Conservation (phyloP, 805 yeast species). For the Metschnikowia aberdeeniae region DNA sequence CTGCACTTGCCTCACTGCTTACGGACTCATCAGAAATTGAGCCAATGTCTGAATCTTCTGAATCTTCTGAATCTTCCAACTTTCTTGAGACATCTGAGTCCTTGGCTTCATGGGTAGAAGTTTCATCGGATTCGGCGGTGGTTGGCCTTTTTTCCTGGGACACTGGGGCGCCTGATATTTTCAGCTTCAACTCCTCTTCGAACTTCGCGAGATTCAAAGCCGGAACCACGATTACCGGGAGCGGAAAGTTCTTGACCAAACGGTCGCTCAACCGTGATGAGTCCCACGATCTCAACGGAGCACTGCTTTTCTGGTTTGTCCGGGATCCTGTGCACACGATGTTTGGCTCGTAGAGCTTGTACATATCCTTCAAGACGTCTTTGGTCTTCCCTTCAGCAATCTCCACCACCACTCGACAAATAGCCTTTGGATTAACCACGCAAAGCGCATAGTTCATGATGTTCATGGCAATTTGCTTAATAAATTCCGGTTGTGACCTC, state of each 20-base stretch:
- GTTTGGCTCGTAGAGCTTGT: constrained; percentile 58
- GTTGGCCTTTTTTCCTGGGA: background rate
- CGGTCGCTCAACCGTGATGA: constrained; percentile 62
- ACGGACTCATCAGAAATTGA: constrained; percentile 15
- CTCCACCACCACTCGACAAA: constrained; percentile 55
- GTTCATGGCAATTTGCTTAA: constrained; percentile 42
- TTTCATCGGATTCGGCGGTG: background rate
- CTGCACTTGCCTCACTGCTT: constrained; percentile 18
- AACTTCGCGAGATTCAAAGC: constrained; percentile 53
- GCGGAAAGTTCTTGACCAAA: constrained; percentile 57
- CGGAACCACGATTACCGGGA: constrained; percentile 67
- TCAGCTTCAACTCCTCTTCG: constrained; percentile 41
- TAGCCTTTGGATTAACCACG: constrained; percentile 41
- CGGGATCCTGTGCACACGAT: constrained; percentile 54
- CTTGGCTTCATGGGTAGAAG: background rate
- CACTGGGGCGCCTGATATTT: constrained; percentile 16
- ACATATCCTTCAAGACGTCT: constrained; percentile 54
- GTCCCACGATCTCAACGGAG: constrained; percentile 56
- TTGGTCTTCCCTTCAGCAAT: constrained; percentile 56
- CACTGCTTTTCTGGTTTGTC: constrained; percentile 37
- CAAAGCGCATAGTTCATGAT: constrained; percentile 51
- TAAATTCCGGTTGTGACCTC: constrained; percentile 45
- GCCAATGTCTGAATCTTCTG: constrained; percentile 11
- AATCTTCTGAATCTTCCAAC: constrained; percentile 3
- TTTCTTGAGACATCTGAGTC: background rate